Conservation (phyloP, 2,329 filamentous ascomycete genomes). For the Penicillium sclerotigenum region DNA sequence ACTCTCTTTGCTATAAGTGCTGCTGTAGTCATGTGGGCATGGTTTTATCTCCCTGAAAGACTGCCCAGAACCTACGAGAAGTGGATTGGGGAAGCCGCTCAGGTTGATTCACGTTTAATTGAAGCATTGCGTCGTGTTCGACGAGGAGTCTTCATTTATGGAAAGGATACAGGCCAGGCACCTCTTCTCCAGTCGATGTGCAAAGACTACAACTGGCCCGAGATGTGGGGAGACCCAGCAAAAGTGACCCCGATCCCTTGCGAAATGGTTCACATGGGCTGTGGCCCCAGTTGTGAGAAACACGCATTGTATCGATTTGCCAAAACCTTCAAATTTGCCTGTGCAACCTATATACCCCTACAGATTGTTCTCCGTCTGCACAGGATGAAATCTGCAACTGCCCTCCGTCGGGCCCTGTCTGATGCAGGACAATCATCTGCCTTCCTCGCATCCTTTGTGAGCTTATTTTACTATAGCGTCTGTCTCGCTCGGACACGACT, state of each 20-base stretch:
- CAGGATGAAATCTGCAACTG: conserved; percentile 46
- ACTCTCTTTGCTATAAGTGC: conserved; percentile 68
- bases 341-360: conserved; percentile 73
- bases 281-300: conserved; percentile 66
- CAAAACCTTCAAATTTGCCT: conserved; percentile 69
- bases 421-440: conserved; percentile 69
- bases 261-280: conserved; percentile 78
- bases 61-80: conserved; percentile 72
- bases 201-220: conserved; percentile 64
- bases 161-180: conserved; percentile 67
- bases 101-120: conserved; percentile 71
- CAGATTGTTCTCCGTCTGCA: conserved; percentile 63
- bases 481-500: conserved; percentile 72
- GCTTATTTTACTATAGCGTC: conserved; percentile 79
- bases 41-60: conserved; percentile 71
- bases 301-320: conserved; percentile 68
- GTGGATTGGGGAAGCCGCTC: conserved; percentile 76
- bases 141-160: conserved; percentile 65
- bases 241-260: conserved; percentile 72
- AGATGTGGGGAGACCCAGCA: conserved; percentile 69
- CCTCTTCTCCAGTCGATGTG: conserved; percentile 69
- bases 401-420: conserved; percentile 51
- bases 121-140: conserved; percentile 67
- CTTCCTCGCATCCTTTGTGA: conserved; percentile 74
- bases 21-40: conserved; percentile 82